phyloP scores from a whole-genome alignment of 2,329 filamentous ascomycete species.

The Aspergillus brasiliensis region DNA sequence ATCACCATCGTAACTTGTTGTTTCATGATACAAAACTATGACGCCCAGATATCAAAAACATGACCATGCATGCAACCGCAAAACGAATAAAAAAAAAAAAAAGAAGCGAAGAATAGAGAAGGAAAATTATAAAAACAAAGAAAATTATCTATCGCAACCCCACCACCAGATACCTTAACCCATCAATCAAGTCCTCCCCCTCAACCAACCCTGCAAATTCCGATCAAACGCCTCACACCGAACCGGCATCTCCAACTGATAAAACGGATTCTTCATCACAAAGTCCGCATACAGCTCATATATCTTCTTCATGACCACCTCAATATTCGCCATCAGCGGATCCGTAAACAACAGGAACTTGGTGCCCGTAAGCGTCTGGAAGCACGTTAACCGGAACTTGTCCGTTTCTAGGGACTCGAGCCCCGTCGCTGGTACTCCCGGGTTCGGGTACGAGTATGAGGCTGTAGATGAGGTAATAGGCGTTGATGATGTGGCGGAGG shows the following conservation, averaged over 20 bases:
- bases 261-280: conserved; percentile 99
- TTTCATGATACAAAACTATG: background rate
- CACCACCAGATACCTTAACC: conserved; percentile 17
- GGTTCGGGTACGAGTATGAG: conserved; percentile 34
- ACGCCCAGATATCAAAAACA: conserved; percentile 1
- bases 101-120: conserved; percentile 18
- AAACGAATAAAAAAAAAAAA: conserved; percentile 5
- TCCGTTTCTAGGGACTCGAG: conserved; percentile 92
- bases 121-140: conserved; percentile 6
- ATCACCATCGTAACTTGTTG: conserved; percentile 9
- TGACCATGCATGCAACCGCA: background rate
- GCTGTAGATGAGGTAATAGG: conserved; percentile 25
- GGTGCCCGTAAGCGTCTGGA: conserved; percentile 88
- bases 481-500: conserved; percentile 38
- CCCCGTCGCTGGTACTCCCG: conserved; percentile 55
- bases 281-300: conserved; percentile 96
- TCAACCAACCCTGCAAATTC: conserved; percentile 77
- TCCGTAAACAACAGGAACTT: conserved; percentile 98
- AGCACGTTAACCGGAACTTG: conserved; percentile 94
- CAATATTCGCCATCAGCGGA: conserved; percentile 79
- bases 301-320: conserved; percentile 77
- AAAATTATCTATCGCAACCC: background rate
- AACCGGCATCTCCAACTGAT: conserved; percentile 96
- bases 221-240: conserved; percentile 94
- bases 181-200: conserved; percentile 49